Evolutionary conservation across 768 basidiomycete genomes (phyloP).

Genomic region (Lyophyllum decastes): DNA sequence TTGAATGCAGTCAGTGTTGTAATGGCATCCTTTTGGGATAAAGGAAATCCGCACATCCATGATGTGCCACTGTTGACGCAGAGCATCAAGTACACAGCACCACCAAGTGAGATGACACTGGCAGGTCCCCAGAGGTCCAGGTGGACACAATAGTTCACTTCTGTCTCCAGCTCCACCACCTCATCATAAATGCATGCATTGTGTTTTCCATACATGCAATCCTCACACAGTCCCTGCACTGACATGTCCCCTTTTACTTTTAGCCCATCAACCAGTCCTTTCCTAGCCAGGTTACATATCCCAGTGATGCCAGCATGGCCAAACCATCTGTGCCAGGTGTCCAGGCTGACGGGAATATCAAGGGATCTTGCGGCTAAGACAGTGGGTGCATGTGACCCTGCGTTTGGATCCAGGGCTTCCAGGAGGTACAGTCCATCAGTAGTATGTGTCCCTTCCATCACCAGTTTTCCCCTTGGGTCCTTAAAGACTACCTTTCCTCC

Average conservation of each 20-base stretch:
- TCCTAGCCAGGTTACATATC: neutral
- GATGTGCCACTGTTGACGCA: constrained; percentile 16
- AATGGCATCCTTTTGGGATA: too few relatives aligned
- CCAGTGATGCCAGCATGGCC: neutral
- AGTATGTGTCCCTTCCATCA: too few relatives aligned
- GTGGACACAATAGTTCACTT: constrained; percentile 2
- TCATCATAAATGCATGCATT: constrained; percentile 21
- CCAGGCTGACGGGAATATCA: neutral
- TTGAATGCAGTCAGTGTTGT: too few relatives aligned
- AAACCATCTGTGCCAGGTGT: neutral
- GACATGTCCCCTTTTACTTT: neutral
- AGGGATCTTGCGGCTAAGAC: neutral
- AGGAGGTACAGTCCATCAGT: neutral
- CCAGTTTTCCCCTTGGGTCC: too few relatives aligned
- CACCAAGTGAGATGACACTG: neutral
- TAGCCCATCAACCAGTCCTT: neutral
- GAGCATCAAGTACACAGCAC: constrained; percentile 22
- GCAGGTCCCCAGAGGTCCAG: constrained; percentile 29
- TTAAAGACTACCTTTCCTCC: too few relatives aligned
- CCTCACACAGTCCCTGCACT: neutral
- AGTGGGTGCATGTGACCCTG: too few relatives aligned
- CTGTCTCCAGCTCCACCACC: constrained; percentile 10
- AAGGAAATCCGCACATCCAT: too few relatives aligned
- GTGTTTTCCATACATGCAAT: constrained; percentile 27
- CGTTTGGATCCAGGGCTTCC: too few relatives aligned